Percentiles rank a stretch among this genome's conserved stretches.
Conservation (phyloP, 352 stramenopile genomes). For the Phytophthora macrochlamydospora region DNA sequence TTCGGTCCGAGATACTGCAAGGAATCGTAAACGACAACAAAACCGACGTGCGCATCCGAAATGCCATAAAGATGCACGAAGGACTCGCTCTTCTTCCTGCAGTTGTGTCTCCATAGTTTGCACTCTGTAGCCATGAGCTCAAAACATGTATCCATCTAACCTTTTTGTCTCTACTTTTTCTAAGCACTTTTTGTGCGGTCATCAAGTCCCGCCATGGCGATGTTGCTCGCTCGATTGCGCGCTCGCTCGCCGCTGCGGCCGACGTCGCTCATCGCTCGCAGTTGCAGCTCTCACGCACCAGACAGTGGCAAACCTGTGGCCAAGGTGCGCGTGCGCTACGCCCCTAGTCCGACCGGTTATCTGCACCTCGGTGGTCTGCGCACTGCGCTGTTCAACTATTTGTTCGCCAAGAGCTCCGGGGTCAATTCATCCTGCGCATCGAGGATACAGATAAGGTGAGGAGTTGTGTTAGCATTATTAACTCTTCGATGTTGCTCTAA, state of each 20-base stretch:
- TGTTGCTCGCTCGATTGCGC: slow-evolving; percentile 34
- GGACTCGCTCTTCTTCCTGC: slow-evolving; percentile 26
- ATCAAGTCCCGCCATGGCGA: slow-evolving; percentile 7
- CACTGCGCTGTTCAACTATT: slow-evolving; percentile 93
- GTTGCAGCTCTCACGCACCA: slow-evolving; percentile 17
- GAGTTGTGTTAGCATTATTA: not conserved
- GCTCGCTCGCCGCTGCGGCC: slow-evolving; percentile 5
- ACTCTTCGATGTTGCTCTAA: slow-evolving; percentile 4
- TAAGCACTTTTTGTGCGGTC: slow-evolving; percentile 8
- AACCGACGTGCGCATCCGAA: slow-evolving; percentile 46
- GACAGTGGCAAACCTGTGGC: slow-evolving; percentile 4
- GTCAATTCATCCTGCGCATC: slow-evolving; percentile 91
- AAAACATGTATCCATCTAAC: not conserved
- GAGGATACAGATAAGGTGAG: slow-evolving; percentile 92
- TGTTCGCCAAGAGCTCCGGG: slow-evolving; percentile 88
- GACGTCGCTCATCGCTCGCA: slow-evolving; percentile 18
- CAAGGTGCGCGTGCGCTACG: slow-evolving; percentile 83
- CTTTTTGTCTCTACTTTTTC: not conserved
- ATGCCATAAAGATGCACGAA: slow-evolving; percentile 38
- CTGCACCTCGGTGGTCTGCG: slow-evolving; percentile 91
- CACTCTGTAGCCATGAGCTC: not conserved
- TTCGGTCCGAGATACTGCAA: slow-evolving; percentile 39
- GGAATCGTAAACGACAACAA: slow-evolving; percentile 29
- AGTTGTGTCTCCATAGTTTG: slow-evolving; percentile 6
- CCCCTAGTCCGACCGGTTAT: slow-evolving; percentile 90